A percentile compares a stretch with the other conserved stretches of the same genome.
phyloP scores from a whole-genome alignment of 345 rosid species.

The Pistacia atlantica region DNA sequence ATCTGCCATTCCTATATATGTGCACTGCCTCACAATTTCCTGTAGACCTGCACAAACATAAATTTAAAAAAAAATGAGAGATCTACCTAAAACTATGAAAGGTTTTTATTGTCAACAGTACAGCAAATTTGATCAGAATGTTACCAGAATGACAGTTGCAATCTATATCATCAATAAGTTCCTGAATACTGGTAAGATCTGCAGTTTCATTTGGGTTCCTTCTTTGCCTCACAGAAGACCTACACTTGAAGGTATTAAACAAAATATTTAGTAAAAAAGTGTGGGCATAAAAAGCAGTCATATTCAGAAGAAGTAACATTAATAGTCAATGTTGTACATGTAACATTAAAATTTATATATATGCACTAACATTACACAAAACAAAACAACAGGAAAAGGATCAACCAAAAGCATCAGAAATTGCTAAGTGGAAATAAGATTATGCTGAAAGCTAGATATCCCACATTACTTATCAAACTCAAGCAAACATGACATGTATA shows the following conservation, averaged over 20 bases:
- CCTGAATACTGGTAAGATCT: constrained; percentile 89
- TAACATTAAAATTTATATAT: too few species aligned
- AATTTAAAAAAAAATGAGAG: not conserved
- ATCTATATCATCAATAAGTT: constrained; percentile 70
- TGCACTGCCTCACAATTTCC: constrained; percentile 74
- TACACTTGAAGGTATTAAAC: constrained; percentile 22
- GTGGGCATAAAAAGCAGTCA: not conserved
- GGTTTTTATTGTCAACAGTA: constrained; percentile 1
- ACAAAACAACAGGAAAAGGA: not conserved
- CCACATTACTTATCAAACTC: not conserved
- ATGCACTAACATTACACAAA: not conserved
- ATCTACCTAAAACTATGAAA: constrained; percentile 12
- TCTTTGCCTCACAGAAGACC: constrained; percentile 85
- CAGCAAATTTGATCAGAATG: constrained; percentile 15
- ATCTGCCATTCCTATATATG: constrained; percentile 97
- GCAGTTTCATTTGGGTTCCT: constrained; percentile 91
- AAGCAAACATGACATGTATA: not conserved
- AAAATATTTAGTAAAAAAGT: not conserved
- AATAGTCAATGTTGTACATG: not conserved
- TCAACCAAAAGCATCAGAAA: too few species aligned
- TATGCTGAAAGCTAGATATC: too few species aligned
- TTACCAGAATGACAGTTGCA: constrained; percentile 69
- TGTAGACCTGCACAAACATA: constrained; percentile 59
- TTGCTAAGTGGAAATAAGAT: too few species aligned
- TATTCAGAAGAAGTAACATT: not conserved